Evolutionary conservation across 768 basidiomycete genomes (phyloP).

Genomic region (Daedaleopsis sinensis): DNA sequence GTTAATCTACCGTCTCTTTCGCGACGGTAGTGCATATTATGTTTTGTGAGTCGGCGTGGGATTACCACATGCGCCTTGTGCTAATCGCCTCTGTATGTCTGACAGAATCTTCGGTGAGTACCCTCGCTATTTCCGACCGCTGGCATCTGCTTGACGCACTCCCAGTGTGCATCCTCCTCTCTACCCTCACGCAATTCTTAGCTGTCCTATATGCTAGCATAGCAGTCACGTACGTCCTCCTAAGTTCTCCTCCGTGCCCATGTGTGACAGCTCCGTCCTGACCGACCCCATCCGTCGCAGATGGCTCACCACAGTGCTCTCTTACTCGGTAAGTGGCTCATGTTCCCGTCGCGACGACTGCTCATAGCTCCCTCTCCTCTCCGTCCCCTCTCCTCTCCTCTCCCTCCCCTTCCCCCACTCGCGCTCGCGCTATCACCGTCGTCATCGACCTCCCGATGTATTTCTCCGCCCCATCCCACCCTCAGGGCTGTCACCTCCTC

Average conservation of each 20-base stretch:
- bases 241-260: too few species aligned
- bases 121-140: too few species aligned
- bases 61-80: neutral
- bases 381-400: too few species aligned
- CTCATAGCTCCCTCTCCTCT: too few species aligned
- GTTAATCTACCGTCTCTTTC: constrained; percentile 17
- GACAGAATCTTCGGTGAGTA: constrained; percentile 15
- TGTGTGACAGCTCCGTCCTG: neutral
- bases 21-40: constrained; percentile 21
- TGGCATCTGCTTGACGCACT: neutral
- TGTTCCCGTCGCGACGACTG: neutral
- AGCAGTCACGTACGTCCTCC: constrained; percentile 10
- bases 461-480: neutral
- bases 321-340: constrained; percentile 20
- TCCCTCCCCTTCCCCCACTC: too few species aligned
- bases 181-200: constrained; percentile 4
- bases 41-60: constrained; percentile 9
- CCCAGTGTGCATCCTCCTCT: constrained; percentile 12
- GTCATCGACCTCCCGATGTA: neutral
- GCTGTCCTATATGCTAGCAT: neutral
- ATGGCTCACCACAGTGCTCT: constrained; percentile 23
- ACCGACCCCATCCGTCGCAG: neutral
- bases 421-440: too few species aligned
- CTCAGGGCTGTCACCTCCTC: constrained; percentile 25
- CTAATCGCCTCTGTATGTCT: neutral